Evolutionary conservation across 352 stramenopile genomes (phyloP), one percentile per base, ranked within the genome.

Genomic region (Elongisporangium undulatum): DNA sequence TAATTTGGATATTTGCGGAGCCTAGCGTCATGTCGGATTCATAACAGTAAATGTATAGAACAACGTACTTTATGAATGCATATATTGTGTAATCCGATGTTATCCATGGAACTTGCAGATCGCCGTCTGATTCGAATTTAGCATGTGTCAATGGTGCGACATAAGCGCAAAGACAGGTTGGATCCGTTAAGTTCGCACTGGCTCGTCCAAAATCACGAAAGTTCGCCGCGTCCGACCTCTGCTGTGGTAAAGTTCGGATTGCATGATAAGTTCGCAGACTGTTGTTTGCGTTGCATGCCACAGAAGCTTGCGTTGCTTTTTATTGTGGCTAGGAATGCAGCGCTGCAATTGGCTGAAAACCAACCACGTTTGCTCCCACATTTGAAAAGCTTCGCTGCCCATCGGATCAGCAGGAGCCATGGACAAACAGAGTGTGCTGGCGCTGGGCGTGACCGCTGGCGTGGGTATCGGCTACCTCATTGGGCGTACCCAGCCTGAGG

Each of bases 381-480:
- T 45, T 45, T 45, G 34, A 17, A 17, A 45, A 45, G 10, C 34
- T 45, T 17, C 34, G 34, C 34, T 45, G 34, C 34, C 26, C 26
- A 38, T 38, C 26, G 26, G 26, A 38, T 38, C 12, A 34, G n/a
- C 23, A 26, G 10, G 34, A 45, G 7, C 29, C 34, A 82, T 92
- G 65, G 79, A 92, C 71, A 90, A 90, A 59, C 77, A 83, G 53
- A 80, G 79, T 58, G 74, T 68, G 13, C 62, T 92, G 53, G 79
- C 76, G 13, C 55, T 92, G 20, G 67, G 83, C 16, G 74, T 87
- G 29, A 84, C 79, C 24, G 81, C 79, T 24, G 79, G 81, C 19
- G 67, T 92, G 39, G 76, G 81, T 55, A 67, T 92, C 45, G 83
- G 83, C 20, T 91, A 88, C 51, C 55, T 90, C 17, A 53, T 92